These are phyloP conservation scores for Colletotrichum truncatum DNA, from an alignment of 2,329 filamentous ascomycete genomes.

Conservation along the genomic window DNA sequence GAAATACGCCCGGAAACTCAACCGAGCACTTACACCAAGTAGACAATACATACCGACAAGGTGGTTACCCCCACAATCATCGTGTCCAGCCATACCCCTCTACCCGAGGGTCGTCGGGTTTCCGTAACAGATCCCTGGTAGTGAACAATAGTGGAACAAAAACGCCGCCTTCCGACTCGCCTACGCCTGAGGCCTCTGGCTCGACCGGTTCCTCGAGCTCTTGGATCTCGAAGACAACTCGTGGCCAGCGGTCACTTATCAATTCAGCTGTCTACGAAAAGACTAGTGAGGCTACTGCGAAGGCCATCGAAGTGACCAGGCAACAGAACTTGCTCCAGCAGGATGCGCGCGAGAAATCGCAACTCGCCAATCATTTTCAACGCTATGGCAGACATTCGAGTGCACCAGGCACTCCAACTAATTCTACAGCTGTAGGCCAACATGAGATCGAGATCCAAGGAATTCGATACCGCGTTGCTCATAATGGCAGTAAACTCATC, in stretches of 20 bases:
- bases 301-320: constrained; percentile 76
- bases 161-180: constrained; percentile 35
- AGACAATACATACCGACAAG: constrained; percentile 45
- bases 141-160: constrained; percentile 56
- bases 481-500: constrained; percentile 84
- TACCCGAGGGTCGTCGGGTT: constrained; percentile 32
- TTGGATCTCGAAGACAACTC: constrained; percentile 75
- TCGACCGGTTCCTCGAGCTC: constrained; percentile 49
- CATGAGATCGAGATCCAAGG: constrained; percentile 76
- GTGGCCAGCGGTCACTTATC: constrained; percentile 84
- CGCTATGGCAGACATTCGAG: constrained; percentile 36
- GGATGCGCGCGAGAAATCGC: constrained; percentile 67
- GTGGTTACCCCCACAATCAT: constrained; percentile 34
- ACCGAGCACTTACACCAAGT: constrained; percentile 5
- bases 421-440: constrained; percentile 44
- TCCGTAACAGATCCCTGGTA: constrained; percentile 66
- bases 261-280: constrained; percentile 83
- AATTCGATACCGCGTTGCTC: constrained; percentile 76
- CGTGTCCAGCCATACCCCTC: constrained; percentile 42
- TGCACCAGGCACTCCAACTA: constrained; percentile 38
- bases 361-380: constrained; percentile 58
- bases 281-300: constrained; percentile 72
- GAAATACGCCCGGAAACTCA: neutral
- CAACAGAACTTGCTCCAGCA: constrained; percentile 63
- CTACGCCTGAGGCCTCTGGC: constrained; percentile 35